phyloP scores from a whole-genome alignment of 805 yeast species.

The Nakazawaea wickerhamii region DNA sequence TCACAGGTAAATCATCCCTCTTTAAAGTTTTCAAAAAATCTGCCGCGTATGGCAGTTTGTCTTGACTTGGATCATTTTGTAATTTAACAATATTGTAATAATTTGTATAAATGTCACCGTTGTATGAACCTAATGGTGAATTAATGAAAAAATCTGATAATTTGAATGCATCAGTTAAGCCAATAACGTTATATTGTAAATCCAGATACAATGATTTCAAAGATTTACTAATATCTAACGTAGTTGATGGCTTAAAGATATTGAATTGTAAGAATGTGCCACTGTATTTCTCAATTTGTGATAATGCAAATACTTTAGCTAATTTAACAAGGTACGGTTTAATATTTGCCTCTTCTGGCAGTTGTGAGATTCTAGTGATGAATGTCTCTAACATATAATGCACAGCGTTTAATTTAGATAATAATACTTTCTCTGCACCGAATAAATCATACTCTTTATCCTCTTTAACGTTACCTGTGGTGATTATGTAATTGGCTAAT shows the following conservation, averaged over 20 bases:
- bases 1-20: constrained; percentile 30
- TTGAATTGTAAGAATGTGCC: constrained; percentile 66
- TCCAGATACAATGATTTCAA: constrained; percentile 41
- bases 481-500: constrained; percentile 28
- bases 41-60: constrained; percentile 58
- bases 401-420: constrained; percentile 48
- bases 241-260: constrained; percentile 44
- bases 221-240: constrained; percentile 36
- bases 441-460: constrained; percentile 39
- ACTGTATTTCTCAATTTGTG: constrained; percentile 64
- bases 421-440: constrained; percentile 38
- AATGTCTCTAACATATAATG: constrained; percentile 40
- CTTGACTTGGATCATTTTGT: constrained; percentile 42
- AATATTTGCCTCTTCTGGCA: constrained; percentile 33
- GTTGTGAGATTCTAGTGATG: constrained; percentile 25
- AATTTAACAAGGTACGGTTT: constrained; percentile 45
- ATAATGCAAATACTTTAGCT: constrained; percentile 58
- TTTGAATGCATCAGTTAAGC: constrained; percentile 79
- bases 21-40: constrained; percentile 32
- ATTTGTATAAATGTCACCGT: constrained; percentile 80
- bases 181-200: constrained; percentile 65
- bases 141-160: constrained; percentile 76
- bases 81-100: constrained; percentile 54
- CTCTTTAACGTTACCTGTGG: constrained; percentile 25
- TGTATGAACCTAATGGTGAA: constrained; percentile 73